A percentile compares a stretch with the other conserved stretches of the same genome.
phyloP scores from a whole-genome alignment of 1,284 basidiomycete genomes.

The Pascua sp. region DNA sequence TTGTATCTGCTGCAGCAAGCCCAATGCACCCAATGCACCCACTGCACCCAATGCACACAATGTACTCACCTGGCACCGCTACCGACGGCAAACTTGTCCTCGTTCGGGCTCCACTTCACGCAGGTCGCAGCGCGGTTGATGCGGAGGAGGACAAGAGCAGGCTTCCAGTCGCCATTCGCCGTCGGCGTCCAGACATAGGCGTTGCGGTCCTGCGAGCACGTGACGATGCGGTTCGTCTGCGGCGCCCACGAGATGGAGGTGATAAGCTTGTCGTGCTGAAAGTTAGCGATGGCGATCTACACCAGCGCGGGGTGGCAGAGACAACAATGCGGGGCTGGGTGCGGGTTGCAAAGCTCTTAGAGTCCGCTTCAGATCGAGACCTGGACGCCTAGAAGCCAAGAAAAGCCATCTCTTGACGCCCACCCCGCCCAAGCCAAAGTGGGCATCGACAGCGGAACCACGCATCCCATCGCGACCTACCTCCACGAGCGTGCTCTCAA shows the following conservation, averaged over 20 bases:
- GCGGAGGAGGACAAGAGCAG: slow-evolving; percentile 90
- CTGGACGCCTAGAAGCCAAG: too few relatives aligned
- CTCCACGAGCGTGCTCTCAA: slow-evolving; percentile 79
- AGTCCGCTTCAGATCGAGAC: too few relatives aligned
- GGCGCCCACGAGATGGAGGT: slow-evolving; percentile 99
- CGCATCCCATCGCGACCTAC: slow-evolving; percentile 51
- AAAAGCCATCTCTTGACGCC: too few relatives aligned
- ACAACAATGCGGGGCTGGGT: too few relatives aligned
- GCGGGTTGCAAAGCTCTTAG: too few relatives aligned
- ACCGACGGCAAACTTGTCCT: slow-evolving; percentile 98
- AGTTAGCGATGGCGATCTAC: background rate
- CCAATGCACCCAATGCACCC: too few relatives aligned
- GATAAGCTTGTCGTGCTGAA: slow-evolving; percentile 94
- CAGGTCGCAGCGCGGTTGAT: slow-evolving; percentile 94
- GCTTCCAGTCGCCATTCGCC: slow-evolving; percentile 79
- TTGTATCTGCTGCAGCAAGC: too few relatives aligned
- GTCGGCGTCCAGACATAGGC: slow-evolving; percentile 96
- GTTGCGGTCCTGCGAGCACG: slow-evolving; percentile 96
- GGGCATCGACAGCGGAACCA: too few relatives aligned
- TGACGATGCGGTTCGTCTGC: slow-evolving; percentile 92
- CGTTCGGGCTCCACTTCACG: slow-evolving; percentile 94
- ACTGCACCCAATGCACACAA: slow-evolving; percentile 1
- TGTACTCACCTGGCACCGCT: slow-evolving; percentile 77
- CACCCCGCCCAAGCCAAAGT: background rate
- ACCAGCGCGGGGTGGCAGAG: too few relatives aligned